Percentiles rank a stretch among this genome's conserved stretches.
These are phyloP conservation scores for Canavalia gladiata DNA, from an alignment of 306 rosid genomes.

Conservation along the genomic window DNA sequence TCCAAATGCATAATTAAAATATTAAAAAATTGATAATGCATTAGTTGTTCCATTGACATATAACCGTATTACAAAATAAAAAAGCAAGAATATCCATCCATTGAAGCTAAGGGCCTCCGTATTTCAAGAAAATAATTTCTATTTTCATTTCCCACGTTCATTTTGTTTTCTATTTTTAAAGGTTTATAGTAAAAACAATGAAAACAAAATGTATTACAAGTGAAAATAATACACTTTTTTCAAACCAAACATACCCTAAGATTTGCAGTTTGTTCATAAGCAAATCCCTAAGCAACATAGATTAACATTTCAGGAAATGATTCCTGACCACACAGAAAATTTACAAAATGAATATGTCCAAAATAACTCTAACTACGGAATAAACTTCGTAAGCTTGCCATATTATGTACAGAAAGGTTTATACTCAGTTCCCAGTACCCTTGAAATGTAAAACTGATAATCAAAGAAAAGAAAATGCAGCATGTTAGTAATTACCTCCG, in stretches of 20 bases:
- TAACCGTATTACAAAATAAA: slow-evolving; percentile 11
- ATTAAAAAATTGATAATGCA: slow-evolving; percentile 24
- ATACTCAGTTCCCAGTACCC: slow-evolving; percentile 11
- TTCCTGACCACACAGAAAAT: slow-evolving; percentile 18
- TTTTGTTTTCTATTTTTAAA: neutral
- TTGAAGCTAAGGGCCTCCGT: neutral
- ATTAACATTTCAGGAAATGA: slow-evolving; percentile 32
- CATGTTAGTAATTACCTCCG: slow-evolving; percentile 52
- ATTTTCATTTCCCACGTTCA: neutral
- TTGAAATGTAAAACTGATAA: slow-evolving; percentile 29
- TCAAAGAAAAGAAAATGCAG: neutral
- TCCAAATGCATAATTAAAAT: slow-evolving; percentile 3
- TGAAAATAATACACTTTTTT: neutral
- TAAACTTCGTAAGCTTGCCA: slow-evolving; percentile 6
- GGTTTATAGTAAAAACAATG: neutral
- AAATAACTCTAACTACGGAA: neutral
- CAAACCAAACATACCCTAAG: neutral
- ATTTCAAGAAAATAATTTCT: slow-evolving; percentile 1
- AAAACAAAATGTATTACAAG: neutral
- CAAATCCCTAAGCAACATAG: slow-evolving; percentile 31
- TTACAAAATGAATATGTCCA: slow-evolving; percentile 9
- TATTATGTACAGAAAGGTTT: neutral
- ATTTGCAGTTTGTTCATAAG: slow-evolving; percentile 13
- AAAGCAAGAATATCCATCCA: slow-evolving; percentile 23
- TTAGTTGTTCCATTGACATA: slow-evolving; percentile 21